phyloP scores from a whole-genome alignment of 2,329 filamentous ascomycete genomes.

The Paecilomyces sp. region DNA sequence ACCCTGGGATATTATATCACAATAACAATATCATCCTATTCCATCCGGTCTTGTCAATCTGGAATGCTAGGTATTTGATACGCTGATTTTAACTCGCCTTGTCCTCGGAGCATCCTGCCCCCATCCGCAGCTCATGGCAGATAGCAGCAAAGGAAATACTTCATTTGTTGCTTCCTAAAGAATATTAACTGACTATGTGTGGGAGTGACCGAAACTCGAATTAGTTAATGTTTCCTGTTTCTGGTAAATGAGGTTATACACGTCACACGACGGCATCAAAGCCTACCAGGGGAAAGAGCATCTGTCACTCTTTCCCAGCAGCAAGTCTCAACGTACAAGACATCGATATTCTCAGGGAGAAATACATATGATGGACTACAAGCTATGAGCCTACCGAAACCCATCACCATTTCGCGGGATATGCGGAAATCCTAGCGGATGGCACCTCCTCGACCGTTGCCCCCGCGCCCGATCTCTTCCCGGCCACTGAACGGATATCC shows the following conservation, averaged over 20 bases:
- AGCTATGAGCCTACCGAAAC: background rate
- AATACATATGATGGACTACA: background rate
- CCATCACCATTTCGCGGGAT: background rate
- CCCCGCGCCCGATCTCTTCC: constrained; percentile 16
- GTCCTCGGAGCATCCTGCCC: no score
- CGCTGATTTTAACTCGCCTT: no score
- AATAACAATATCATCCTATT: no score
- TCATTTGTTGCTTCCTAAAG: background rate
- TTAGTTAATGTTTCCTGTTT: background rate
- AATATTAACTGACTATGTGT: background rate
- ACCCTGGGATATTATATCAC: background rate
- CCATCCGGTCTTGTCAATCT: no score
- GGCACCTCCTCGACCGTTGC: constrained; percentile 22
- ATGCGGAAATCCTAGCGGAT: constrained; percentile 13
- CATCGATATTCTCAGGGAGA: background rate
- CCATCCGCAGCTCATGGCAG: no score
- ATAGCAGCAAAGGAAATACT: no score
- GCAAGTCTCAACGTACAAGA: background rate
- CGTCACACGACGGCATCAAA: background rate
- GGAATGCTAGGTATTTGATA: no score
- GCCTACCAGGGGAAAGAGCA: background rate
- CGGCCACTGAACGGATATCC: constrained; percentile 19
- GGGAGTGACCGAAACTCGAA: background rate
- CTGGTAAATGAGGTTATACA: background rate
- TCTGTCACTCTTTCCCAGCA: background rate